These are phyloP conservation scores for Paragyromitra xinjiangensis DNA, from an alignment of 495 filamentous ascomycete species.

Conservation along the genomic window DNA sequence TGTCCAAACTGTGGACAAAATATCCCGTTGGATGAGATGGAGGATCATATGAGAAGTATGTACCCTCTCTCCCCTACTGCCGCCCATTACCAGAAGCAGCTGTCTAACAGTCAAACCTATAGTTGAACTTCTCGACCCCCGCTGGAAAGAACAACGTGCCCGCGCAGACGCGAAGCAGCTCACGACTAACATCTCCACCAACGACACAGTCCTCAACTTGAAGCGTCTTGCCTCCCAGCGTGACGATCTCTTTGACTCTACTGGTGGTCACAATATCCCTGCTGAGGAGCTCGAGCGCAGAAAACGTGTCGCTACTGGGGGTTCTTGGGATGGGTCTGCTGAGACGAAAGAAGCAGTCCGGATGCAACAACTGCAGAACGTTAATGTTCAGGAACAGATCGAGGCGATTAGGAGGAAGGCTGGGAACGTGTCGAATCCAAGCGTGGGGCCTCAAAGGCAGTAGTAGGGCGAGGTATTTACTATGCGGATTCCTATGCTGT, in stretches of 20 bases:
- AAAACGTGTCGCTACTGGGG: constrained; percentile 72
- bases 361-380: constrained; percentile 67
- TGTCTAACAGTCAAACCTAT: constrained; percentile 8
- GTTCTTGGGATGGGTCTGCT: constrained; percentile 71
- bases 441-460: constrained; percentile 55
- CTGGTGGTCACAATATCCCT: constrained; percentile 70
- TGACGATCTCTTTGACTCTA: constrained; percentile 86
- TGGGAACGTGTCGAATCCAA: constrained; percentile 58
- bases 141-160: constrained; percentile 94
- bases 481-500: neutral
- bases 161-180: constrained; percentile 84
- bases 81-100: neutral
- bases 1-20: constrained; percentile 95
- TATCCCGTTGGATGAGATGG: constrained; percentile 84
- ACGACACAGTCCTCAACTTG: constrained; percentile 89
- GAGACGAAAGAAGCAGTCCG: constrained; percentile 67
- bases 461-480: constrained; percentile 19
- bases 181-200: constrained; percentile 85
- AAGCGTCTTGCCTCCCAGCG: constrained; percentile 96
- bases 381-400: constrained; percentile 78
- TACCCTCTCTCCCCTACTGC: constrained; percentile 5
- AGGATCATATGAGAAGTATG: constrained; percentile 89
- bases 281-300: constrained; percentile 79
- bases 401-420: constrained; percentile 73
- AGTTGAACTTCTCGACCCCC: constrained; percentile 91